Evolutionary conservation across 1,284 basidiomycete genomes (phyloP), one percentile per base, ranked within the genome.

Genomic region (Sanguinoderma infundibulare): DNA sequence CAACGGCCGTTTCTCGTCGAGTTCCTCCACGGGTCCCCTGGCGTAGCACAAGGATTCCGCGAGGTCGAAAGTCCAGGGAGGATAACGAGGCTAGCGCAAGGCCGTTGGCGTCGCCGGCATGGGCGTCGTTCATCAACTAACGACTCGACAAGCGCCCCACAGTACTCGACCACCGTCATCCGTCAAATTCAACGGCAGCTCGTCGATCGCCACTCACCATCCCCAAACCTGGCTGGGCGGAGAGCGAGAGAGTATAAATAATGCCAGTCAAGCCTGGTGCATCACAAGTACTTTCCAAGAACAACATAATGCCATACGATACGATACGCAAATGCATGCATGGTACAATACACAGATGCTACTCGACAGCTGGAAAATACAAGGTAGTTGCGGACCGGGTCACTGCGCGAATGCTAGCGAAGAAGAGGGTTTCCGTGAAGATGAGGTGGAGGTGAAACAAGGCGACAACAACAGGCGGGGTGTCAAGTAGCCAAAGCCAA

Each of bases 281-380:
- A 47, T 30, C 24, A 8, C 28, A 12, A 2, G 12, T 6, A n/a
- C 0, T 5, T 32, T 36, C 34, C 34, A 14, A 22, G 34, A 35
- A 49, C 30, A 49, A 38, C 9, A 6, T 39, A n/a, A 40, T 54
- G 26, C 17, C 53, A 54, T 40, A 54, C 30, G 34, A 54, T 54
- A 54, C 20, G 36, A 40, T 40, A 54, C 40, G 54, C 30, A 46
- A 55, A 9, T 32, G 39, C 36, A 60, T 42, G 59, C 53, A 49
- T 56, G 51, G 49, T 56, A 66, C 60, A 66, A 66, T 66, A 66
- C 65, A 66, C 17, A 61, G 57, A 59, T 60, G 65, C 57, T 66
- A 59, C 51, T 54, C 52, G 55, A 55, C 56, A 44, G 34, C 24
- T 50, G 30, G n/a, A 30, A 46, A 46, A 46, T 55, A 55, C 54